phyloP scores from a whole-genome alignment of 306 rosid genomes.

The Fagus sylvatica region DNA sequence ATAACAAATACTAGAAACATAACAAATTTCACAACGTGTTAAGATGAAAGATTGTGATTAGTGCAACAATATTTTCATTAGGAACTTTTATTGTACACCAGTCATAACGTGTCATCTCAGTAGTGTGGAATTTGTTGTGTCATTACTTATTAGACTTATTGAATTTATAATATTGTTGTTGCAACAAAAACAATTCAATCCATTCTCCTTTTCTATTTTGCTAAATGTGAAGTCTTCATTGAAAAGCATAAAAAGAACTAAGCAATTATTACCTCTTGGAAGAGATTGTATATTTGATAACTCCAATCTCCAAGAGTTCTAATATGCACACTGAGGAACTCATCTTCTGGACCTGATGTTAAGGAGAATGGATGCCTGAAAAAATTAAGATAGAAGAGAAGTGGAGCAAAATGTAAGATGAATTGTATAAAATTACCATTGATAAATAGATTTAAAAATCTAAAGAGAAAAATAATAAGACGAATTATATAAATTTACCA shows the following conservation, averaged over 20 bases:
- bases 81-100: no score
- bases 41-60: no score
- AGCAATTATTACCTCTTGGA: slow-evolving; percentile 66
- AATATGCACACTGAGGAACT: slow-evolving; percentile 77
- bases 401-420: slow-evolving; percentile 1
- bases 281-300: slow-evolving; percentile 59
- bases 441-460: neutral
- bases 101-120: no score
- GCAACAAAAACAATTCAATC: neutral
- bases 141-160: no score
- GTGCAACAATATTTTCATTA: no score
- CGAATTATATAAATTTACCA: slow-evolving; percentile 47
- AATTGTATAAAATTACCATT: no score
- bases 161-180: neutral
- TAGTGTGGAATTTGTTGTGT: no score
- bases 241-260: no score
- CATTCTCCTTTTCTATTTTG: neutral
- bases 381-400: slow-evolving; percentile 28
- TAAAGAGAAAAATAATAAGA: neutral
- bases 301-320: slow-evolving; percentile 92
- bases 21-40: no score
- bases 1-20: no score
- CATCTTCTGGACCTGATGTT: slow-evolving; percentile 87
- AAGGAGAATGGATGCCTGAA: slow-evolving; percentile 94
- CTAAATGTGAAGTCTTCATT: no score